phyloP scores from a whole-genome alignment of 441 rosid genomes.

The Viola pubescens region DNA sequence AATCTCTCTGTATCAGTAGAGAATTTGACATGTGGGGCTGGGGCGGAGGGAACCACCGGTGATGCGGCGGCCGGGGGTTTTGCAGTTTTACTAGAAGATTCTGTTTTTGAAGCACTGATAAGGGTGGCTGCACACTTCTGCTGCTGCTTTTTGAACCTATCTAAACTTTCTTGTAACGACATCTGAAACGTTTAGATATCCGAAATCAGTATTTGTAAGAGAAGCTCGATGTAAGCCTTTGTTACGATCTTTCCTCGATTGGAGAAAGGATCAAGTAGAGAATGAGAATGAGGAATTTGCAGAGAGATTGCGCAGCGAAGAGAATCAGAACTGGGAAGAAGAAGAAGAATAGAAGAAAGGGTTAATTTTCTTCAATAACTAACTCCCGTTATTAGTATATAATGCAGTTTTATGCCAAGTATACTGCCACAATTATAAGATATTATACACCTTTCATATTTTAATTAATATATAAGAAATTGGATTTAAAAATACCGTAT shows the following conservation, averaged over 20 bases:
- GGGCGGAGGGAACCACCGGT: constrained; percentile 26
- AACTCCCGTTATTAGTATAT: too few species aligned
- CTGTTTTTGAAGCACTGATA: constrained; percentile 41
- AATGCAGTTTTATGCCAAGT: too few species aligned
- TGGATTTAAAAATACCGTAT: too few species aligned
- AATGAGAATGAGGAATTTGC: neutral
- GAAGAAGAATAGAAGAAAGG: neutral
- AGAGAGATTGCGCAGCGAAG: neutral
- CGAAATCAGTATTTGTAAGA: neutral
- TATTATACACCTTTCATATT: too few species aligned
- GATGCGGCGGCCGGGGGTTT: constrained; percentile 20
- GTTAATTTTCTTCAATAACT: too few species aligned
- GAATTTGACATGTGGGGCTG: constrained; percentile 52
- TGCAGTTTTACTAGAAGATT: neutral
- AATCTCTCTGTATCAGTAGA: constrained; percentile 76
- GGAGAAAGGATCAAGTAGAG: neutral
- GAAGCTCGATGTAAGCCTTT: neutral
- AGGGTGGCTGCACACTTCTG: constrained; percentile 61
- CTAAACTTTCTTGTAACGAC: constrained; percentile 48
- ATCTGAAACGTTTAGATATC: constrained; percentile 25
- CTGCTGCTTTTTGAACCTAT: constrained; percentile 67
- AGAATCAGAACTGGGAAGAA: neutral
- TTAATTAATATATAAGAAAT: too few species aligned
- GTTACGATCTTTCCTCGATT: neutral
- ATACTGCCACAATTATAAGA: too few species aligned